Evolutionary conservation across 2,329 filamentous ascomycete genomes (phyloP), one percentile per base, ranked within the genome.

Genomic region (Xylogone sp.): DNA sequence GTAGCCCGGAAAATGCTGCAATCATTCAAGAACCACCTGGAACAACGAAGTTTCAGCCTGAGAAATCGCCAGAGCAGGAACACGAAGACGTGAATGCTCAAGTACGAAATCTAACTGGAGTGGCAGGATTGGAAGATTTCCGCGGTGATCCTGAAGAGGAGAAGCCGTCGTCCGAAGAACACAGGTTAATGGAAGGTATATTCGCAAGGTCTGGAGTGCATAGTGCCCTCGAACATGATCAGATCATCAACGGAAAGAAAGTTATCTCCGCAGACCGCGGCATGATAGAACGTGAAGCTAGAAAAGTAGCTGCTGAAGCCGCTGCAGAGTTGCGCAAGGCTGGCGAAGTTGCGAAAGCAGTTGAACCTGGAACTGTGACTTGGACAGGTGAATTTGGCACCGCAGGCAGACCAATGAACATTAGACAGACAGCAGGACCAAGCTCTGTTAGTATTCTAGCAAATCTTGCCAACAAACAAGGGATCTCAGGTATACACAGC

Each of bases 151-250:
- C 55, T 27, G 63, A 63, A 10, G 69, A 75, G 44, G 73, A 76
- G 8, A 68, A 71, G 1, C 60, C 69, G 1, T 43, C 67, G 0
- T 70, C 75, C 9, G 79, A 84, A 42, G 88, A 93, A 65, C 84
- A 85, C 49, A 87, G 90, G 43, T 83, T 97, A 58, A 87, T 97
- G 74, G 86, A 92, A 56, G 88, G 88, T 48, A 90, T 99, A 50
- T 96, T 97, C 65, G 86, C 91, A 1, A 84, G 86, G 42, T 88
- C 90, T 1, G 88, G 86, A 2, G 88, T 97, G 1, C 91, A 96
- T 62, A 91, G 88, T n/a, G 90, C 92, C 0, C 82, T 97, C 43
- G 90, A 97, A 62, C 94, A 99, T 65, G 94, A 97, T 59, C 82
- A 90, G 49, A 96, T 97, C 62, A 82, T 97, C 61, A 88, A 86